phyloP scores from a whole-genome alignment of 2,329 filamentous ascomycete genomes.

The Knufia petricola region DNA sequence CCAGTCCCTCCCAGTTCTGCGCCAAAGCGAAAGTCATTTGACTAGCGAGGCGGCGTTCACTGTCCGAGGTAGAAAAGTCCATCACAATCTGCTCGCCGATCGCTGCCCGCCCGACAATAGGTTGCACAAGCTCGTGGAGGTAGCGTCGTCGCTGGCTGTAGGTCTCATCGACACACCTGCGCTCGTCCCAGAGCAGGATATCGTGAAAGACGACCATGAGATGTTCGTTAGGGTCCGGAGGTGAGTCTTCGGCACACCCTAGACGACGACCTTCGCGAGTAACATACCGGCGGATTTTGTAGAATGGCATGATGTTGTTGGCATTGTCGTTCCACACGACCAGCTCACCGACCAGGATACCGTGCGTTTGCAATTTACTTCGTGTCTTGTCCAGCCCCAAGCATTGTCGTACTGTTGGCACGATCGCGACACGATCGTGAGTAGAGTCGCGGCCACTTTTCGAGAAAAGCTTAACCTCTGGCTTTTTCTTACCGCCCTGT shows the following conservation, averaged over 20 bases:
- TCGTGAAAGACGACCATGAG: conserved; percentile 47
- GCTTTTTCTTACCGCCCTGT: conserved; percentile 34
- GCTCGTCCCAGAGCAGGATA: conserved; percentile 46
- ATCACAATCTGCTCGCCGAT: conserved; percentile 58
- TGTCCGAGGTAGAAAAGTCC: conserved; percentile 51
- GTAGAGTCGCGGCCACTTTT: conserved; percentile 79
- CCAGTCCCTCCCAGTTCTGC: conserved; percentile 61
- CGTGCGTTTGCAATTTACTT: conserved; percentile 52
- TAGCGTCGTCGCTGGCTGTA: conserved; percentile 38
- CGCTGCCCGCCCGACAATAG: conserved; percentile 52
- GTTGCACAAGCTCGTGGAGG: conserved; percentile 47
- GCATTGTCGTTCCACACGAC: conserved; percentile 64
- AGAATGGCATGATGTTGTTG: conserved; percentile 60
- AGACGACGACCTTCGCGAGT: conserved; percentile 60
- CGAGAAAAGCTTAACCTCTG: conserved; percentile 69
- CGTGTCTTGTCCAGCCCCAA: conserved; percentile 49
- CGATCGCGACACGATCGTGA: conserved; percentile 52
- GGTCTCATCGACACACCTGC: conserved; percentile 39
- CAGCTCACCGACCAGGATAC: conserved; percentile 74
- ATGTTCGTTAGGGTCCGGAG: not conserved
- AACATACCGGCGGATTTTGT: conserved; percentile 73
- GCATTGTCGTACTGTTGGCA: conserved; percentile 54
- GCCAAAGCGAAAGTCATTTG: conserved; percentile 59
- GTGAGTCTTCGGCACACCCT: conserved; percentile 56
- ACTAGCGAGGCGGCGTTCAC: conserved; percentile 39